Base-by-base conservation (phyloP, 305 asterid genomes). In the Fraxinus sp. region DNA sequence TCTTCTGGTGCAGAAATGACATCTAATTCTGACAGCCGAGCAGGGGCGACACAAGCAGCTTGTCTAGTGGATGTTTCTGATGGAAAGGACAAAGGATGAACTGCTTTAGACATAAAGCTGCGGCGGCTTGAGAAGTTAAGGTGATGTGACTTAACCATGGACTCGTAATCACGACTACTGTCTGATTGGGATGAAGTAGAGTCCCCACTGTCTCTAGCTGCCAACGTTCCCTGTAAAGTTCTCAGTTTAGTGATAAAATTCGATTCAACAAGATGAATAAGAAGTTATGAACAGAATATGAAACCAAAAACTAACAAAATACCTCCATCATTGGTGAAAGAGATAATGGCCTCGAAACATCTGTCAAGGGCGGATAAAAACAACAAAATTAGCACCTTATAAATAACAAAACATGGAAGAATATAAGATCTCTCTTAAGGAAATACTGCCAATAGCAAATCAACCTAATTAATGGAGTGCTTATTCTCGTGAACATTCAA, bases 271-370 rank as follows among this genome's bases (percentile, higher is more conserved):
- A 76, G 84, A 80, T 68, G 80, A 57, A 77, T 3, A 64, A 1
- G 32, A 62, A 62, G 30, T 62, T 62, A 62, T 3, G 8, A 78
- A 24, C 62, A 75, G 71, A 68, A 80, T 70, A 76, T 26, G 44
- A 77, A 83, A 44, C 71, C 7, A 55, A 52, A 52, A 24, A 59
- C 39, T 14, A 55, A 76, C 10, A 39, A 18, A 44, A 71, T 92
- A 96, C 99, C 98, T 96, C 98, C 95, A 92, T 91, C 22, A 94
- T 87, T 13, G 96, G 97, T 75, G 99, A 96, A 83, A 93, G 92
- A 68, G 95, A 86, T 44, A 88, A 83, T 18, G 97, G 95, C 93
- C 94, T 93, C 86, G 85, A 88, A 83, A 82, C 94, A 89, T 85
- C 91, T 85, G 88, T 22, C 83, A 82, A 88, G 80, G 84, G 64